Base-by-base conservation (phyloP, 352 stramenopile species). In the Pythium vanterpoolii region DNA sequence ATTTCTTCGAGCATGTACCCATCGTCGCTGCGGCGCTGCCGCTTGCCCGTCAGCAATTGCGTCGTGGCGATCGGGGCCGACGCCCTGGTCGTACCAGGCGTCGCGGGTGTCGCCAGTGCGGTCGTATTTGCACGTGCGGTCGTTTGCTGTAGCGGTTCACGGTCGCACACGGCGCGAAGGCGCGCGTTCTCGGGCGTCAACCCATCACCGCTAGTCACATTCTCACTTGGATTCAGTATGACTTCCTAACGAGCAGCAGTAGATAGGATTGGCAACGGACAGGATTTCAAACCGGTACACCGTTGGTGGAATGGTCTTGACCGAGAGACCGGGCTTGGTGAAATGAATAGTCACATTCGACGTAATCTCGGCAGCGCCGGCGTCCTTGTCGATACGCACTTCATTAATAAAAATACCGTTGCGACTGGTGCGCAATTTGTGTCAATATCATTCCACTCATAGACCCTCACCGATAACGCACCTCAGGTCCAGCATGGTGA, bases 371-470 rank as follows among this genome's bases (percentile, higher is more conserved):
- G 59, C 60, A 16, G 19, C 19, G 18, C 59, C 70, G 6, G 69
- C 64, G 5, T 56, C 61, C 60, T 79, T 83, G 40, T 79, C 78
- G 11, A 90, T 51, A 26, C 54, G 68, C 54, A 77, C 72, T 28
- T 76, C 77, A 62, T 92, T 90, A 45, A 90, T 72, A 53, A 73
- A 92, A 26, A 92, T 77, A 44, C 77, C 77, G 46, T 90, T 90
- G 49, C 75, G 79, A 50, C 78, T 90, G 60, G n/a, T n/a, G n/a
- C n/a, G n/a, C n/a, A n/a, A n/a, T 4, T 42, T 21, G 5, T 18
- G 14, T 11, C 34, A 42, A 18, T n/a, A 42, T 42, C 34, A 42
- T 61, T 21, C 40, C 23, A 24, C 13, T 34, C 48, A 19, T 19
- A 3, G 5, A 11, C 4, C 16, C 14, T 21, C 33, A n/a, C 13